phyloP scores from a whole-genome alignment of 2,329 filamentous ascomycete species.

The Venturia nashicola region DNA sequence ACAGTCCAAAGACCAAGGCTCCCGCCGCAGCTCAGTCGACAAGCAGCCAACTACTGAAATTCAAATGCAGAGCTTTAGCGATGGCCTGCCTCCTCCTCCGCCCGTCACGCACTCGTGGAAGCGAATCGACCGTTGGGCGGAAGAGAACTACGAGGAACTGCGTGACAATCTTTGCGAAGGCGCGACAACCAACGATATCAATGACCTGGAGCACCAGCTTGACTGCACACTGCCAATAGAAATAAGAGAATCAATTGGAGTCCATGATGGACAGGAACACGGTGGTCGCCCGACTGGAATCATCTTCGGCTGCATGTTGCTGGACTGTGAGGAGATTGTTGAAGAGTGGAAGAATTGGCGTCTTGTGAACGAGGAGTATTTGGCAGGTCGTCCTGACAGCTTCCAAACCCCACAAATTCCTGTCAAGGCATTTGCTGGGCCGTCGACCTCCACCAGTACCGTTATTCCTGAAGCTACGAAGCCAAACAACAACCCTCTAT shows the following conservation, averaged over 20 bases:
- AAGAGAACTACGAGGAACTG: conserved; percentile 90
- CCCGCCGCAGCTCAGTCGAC: conserved; percentile 40
- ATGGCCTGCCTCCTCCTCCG: conserved; percentile 80
- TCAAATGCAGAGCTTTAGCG: conserved; percentile 90
- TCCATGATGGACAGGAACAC: conserved; percentile 95
- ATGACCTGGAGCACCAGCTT: conserved; percentile 90
- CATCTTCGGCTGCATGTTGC: conserved; percentile 85
- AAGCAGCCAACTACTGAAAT: conserved; percentile 69
- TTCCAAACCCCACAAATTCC: conserved; percentile 47
- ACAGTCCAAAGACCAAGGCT: conserved; percentile 49
- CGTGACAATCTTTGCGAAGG: conserved; percentile 88
- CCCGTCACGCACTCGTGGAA: conserved; percentile 84
- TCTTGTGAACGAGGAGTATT: conserved; percentile 79
- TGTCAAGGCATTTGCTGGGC: conserved; percentile 58
- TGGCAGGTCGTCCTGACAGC: conserved; percentile 44
- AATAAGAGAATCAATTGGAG: conserved; percentile 77
- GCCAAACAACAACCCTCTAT: conserved; percentile 48
- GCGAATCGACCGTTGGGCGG: conserved; percentile 86
- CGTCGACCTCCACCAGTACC: conserved; percentile 50
- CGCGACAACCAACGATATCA: conserved; percentile 86
- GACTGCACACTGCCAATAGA: conserved; percentile 91
- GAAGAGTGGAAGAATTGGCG: conserved; percentile 98
- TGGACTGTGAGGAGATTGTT: conserved; percentile 96
- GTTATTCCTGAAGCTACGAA: conserved; percentile 21
- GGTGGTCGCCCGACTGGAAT: conserved; percentile 84